phyloP scores from a whole-genome alignment of 1,139 yeast genomes.

The Candida labiduridarum region DNA sequence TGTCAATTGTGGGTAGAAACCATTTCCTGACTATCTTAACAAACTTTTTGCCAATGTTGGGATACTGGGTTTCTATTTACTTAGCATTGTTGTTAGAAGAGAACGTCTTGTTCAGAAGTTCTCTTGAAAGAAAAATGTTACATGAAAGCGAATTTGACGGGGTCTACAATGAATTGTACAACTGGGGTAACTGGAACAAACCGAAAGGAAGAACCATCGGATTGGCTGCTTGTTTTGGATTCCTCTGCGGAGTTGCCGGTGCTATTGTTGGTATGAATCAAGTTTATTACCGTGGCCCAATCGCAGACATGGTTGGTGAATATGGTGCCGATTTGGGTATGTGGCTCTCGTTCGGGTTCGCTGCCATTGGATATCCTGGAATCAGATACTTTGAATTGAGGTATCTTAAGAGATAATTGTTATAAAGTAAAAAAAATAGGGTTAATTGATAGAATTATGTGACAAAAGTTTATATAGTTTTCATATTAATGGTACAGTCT shows the following conservation, averaged over 20 bases:
- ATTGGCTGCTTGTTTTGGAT: constrained; percentile 27
- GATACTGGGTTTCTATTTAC: constrained; percentile 89
- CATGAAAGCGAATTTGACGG: constrained; percentile 57
- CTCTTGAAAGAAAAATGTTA: constrained; percentile 46
- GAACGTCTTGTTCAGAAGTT: constrained; percentile 67
- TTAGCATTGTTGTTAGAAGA: constrained; percentile 72
- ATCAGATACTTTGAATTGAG: constrained; percentile 65
- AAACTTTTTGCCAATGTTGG: constrained; percentile 89
- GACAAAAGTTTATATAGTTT: too few relatives aligned
- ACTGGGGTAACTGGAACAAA: constrained; percentile 69
- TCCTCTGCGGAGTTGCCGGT: constrained; percentile 29
- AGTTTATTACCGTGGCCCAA: constrained; percentile 32
- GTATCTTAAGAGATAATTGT: constrained; percentile 26
- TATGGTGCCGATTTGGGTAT: constrained; percentile 32
- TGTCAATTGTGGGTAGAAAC: constrained; percentile 74
- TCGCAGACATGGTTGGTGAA: constrained; percentile 28
- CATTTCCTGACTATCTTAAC: constrained; percentile 73
- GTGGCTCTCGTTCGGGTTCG: constrained; percentile 75
- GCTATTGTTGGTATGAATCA: constrained; percentile 39
- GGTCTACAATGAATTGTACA: constrained; percentile 46
- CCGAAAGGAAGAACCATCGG: constrained; percentile 45
- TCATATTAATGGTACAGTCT: too few relatives aligned
- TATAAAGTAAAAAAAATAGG: background rate
- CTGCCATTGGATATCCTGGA: constrained; percentile 64
- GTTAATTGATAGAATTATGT: too few relatives aligned